A percentile compares a stretch with the other conserved stretches of the same genome.
Conservation (phyloP, 441 rosid species). For the Aleurites moluccanus region DNA sequence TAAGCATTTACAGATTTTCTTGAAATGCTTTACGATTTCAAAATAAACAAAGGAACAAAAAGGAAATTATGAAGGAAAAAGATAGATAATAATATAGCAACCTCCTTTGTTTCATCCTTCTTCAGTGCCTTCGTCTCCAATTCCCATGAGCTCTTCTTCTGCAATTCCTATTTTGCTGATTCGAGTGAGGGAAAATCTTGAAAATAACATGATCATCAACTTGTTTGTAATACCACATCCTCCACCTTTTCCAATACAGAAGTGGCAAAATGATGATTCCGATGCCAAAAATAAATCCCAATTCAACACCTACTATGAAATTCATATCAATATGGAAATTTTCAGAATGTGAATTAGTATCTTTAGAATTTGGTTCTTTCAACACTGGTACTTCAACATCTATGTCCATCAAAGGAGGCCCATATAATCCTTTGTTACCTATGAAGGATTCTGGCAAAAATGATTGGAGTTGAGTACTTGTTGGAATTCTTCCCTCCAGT, state of each 20-base stretch:
- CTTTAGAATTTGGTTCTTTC: background rate
- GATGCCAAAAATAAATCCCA: constrained; percentile 34
- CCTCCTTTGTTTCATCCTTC: no score
- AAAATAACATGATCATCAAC: constrained; percentile 9
- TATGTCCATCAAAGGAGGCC: constrained; percentile 22
- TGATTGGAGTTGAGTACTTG: constrained; percentile 11
- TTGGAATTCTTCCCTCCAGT: background rate
- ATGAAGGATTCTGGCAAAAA: constrained; percentile 27
- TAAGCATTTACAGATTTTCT: no score
- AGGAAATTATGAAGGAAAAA: no score
- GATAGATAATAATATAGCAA: no score
- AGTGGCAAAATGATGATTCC: constrained; percentile 26
- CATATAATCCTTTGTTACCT: constrained; percentile 41
- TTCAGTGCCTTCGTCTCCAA: no score
- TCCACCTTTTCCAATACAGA: constrained; percentile 26
- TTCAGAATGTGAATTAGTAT: background rate
- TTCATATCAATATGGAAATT: constrained; percentile 29
- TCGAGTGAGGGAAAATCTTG: constrained; percentile 10
- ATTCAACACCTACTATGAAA: background rate
- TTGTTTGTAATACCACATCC: constrained; percentile 25
- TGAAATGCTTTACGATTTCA: no score
- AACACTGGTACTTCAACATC: background rate
- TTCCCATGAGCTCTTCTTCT: no score
- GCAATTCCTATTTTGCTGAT: background rate
- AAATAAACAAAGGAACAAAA: no score